Evolutionary conservation across 306 rosid genomes (phyloP), one percentile per base, ranked within the genome.

Genomic region (Quercus ilex): DNA sequence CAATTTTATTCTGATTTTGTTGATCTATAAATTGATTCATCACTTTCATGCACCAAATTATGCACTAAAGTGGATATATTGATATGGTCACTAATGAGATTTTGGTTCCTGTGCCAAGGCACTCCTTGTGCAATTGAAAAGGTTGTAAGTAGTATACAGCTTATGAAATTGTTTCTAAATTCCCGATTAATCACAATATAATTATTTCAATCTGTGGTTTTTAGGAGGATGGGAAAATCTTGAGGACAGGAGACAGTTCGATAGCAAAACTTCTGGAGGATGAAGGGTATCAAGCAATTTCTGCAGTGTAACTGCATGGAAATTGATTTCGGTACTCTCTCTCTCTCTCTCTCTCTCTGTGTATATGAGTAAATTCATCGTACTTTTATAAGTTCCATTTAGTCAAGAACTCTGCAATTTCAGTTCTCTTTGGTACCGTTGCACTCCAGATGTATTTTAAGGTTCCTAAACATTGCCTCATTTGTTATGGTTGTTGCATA

Each of bases 221-320:
- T 41, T 83, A 95, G 99, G 92, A 92, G 83, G 86, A 87, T 14
- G 99, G 99, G 41, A 88, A 83, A 78, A 95, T 95, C 84, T 78
- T 88, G 74, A 91, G 82, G 83, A 91, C 97, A 4, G 98, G 99
- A 65, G 91, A 90, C 84, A 75, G 90, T 79, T 85, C 93, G 10
- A 74, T 95, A 68, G 99, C 94, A 55, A 89, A 90, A 78, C 75
- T 80, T 82, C 91, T 92, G 57, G 99, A 95, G 86, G 78, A 92
- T 43, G 89, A 87, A 73, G 98, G 98, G 26, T 95, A 88, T 77
- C 89, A 83, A 83, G 88, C 90, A 68, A 87, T 90, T 74, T 85
- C 94, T 60, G 41, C 62, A 4, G 58, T 90, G 76, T 83, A 80
- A 78, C 83, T 64, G 77, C 77, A 43, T 56, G 31, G 49, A 79